Conservation (phyloP, 345 rosid genomes). For the Eucalyptus camaldulensis region DNA sequence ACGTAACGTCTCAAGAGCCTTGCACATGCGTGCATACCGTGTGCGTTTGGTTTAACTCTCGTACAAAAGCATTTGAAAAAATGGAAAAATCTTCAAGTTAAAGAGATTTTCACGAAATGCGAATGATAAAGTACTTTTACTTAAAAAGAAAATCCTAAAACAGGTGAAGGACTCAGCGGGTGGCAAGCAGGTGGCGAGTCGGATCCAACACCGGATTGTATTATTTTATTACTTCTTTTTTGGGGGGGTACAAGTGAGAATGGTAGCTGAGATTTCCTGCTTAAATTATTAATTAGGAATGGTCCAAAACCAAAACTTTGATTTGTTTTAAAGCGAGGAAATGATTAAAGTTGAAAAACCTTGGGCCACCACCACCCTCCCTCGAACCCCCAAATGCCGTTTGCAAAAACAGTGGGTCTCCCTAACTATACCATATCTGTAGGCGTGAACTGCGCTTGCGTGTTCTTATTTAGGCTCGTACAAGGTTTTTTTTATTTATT, state of each 20-base stretch:
- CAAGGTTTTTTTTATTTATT: rapidly evolving
- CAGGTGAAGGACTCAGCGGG: not conserved
- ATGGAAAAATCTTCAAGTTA: not conserved
- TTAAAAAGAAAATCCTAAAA: too few species aligned
- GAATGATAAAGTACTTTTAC: not conserved
- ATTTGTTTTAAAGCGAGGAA: not conserved
- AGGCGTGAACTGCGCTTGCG: not conserved
- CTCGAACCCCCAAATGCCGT: not conserved
- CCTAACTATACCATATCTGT: not conserved
- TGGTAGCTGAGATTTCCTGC: not conserved
- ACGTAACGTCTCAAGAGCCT: not conserved
- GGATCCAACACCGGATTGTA: not conserved
- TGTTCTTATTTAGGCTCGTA: not conserved
- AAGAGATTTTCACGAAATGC: too few species aligned
- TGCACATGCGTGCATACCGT: not conserved
- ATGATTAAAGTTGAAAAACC: not conserved
- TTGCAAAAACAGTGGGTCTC: not conserved
- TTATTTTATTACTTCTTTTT: not conserved
- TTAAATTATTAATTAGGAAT: not conserved
- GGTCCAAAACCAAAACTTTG: not conserved
- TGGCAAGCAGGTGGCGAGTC: not conserved
- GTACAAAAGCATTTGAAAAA: too few species aligned
- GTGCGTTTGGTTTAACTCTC: not conserved
- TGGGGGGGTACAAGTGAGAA: not conserved
- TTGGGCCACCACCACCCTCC: not conserved